Evolutionary conservation across 2,329 filamentous ascomycete genomes (phyloP), one percentile per base, ranked within the genome.

Genomic region (Aspergillus amoenus): DNA sequence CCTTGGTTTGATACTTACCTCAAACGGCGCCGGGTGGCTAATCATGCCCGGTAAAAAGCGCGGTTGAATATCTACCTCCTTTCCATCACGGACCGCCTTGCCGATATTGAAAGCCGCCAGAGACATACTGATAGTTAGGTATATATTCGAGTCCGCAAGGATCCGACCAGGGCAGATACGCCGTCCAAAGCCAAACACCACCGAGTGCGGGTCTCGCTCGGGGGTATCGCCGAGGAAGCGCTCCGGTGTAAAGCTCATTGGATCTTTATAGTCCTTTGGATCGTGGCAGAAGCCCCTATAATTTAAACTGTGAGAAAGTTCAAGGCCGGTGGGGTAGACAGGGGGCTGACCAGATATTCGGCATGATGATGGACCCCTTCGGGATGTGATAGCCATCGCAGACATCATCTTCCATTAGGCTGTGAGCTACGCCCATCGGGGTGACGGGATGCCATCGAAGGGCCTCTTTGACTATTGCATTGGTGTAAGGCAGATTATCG

Each of bases 271-370:
- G 11, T 44, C 12, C 0, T 17, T 30, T 9, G 59, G 57, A 9
- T 59, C 54, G 17, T 59, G 54, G 32, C 45, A 54, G 4, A 46
- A 42, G 11, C 22, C 55, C 48, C 27, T 60, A 9, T 12, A n/a
- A 39, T 18, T 24, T 1, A 11, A 41, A n/a, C 24, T 12, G 18
- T 22, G 4, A 22, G 17, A 18, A 5, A 27, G 18, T 21, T 21
- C 34, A 40, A 40, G 8, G 21, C 7, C 3, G 15, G 9, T 22
- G 42, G 24, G 4, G 11, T 1, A 7, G 22, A 8, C 3, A n/a
- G 44, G 24, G 11, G 15, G 51, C 62, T 24, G 56, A 76, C 74
- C 77, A 78, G 11, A 68, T 66, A 53, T 74, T 75, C 0, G 68
- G 63, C 5, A 76, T 56, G 2, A 78, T 56, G 0, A 72, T 51